Evolutionary conservation across 208 protist species (phyloP), one percentile per base, ranked within the genome.

Genomic region (Crithidia sp.): DNA sequence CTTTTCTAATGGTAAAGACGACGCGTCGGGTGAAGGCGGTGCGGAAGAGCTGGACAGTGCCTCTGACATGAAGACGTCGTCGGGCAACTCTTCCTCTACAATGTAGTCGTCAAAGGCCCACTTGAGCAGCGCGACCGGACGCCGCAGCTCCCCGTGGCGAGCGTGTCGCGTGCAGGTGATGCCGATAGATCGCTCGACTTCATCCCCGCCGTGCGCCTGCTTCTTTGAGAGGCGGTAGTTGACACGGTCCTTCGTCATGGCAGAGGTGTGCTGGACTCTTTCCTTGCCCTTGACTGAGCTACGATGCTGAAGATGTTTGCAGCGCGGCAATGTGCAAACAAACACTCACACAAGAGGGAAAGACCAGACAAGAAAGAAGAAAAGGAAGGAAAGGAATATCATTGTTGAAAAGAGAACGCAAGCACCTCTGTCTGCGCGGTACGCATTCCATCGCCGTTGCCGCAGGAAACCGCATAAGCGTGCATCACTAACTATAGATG

Each of bases 51-150:
- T 19, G 45, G 44, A 37, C 50, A 45, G 19, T 2, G 5, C 12
- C 16, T 66, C 28, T 28, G 56, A 28, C 2, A 64, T 10, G 41
- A 85, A 58, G 9, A 67, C 58, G 40, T 66, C 61, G 6, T 58
- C 68, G 4, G 86, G 79, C 17, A 93, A 74, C 56, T 82, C 59
- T 61, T 96, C 88, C 67, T 93, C 79, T 28, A 96, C 84, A 52
- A 91, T 70, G 60, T 84, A 90, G 66, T 96, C 91, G 58, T 96
- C 91, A 71, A 94, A 96, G 13, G 91, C 80, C 89, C 91, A 96
- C 77, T 96, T 96, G 66, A 96, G 75, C 28, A 96, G 75, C 2
- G 81, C 91, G 12, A 79, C 77, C 3, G 89, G 79, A 2, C 91
- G 82, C 65, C 62, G 55, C 19, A 17, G 59, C n/a, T 68, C 53